Evolutionary conservation across 306 rosid species (phyloP), one percentile per base, ranked within the genome.

Genomic region (Prunus mongolica): DNA sequence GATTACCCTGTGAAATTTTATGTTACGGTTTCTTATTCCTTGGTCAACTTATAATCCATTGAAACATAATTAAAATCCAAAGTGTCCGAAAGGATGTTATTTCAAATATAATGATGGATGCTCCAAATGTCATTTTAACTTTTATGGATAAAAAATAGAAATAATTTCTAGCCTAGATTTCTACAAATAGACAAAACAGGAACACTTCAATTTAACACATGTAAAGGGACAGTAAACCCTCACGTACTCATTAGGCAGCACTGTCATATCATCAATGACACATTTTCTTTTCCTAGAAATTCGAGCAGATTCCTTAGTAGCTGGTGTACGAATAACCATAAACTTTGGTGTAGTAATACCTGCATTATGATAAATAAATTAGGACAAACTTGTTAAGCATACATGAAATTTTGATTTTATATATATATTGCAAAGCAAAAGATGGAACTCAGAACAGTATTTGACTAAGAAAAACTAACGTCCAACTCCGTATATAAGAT

Each of bases 221-320:
- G 27, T 14, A 50, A 38, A 62, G 27, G 24, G 19, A 71, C 70
- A 63, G 54, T 49, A n/a, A 64, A 69, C 27, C 27, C 15, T 30
- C 75, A 82, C 98, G 62, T 92, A 92, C 97, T 83, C 72, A 57
- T 76, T 83, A 62, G 93, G 77, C 79, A 92, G 81, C 71, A 92
- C 75, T 24, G 46, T 28, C 62, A 47, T 32, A 72, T 80, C 76
- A 79, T 95, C 97, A 73, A 89, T 7, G 71, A 76, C 50, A 64
- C 70, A 52, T 85, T 87, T 92, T 81, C 97, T 89, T 87, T 90
- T 90, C 82, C 78, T 88, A 46, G 88, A 82, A 75, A 73, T 63
- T 65, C 45, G 67, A 41, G 84, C 77, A 50, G 38, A 69, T 72
- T 87, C 91, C 69, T 70, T 88, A 18, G 58, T 67, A 71, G 86